Evolutionary conservation across 345 rosid species (phyloP).

Genomic region (Murraya paniculata): DNA sequence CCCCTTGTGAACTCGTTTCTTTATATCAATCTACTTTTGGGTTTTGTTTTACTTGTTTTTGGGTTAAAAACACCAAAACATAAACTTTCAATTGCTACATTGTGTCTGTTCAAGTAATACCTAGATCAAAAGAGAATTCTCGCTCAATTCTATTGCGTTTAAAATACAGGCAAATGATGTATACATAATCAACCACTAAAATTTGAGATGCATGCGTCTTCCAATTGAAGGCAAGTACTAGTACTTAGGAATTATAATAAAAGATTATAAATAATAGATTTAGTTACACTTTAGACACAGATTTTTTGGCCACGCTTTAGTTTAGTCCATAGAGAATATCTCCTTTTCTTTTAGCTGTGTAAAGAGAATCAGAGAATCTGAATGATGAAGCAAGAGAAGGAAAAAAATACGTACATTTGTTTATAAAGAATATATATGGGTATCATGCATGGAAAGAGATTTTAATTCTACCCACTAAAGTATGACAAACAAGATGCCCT

Average conservation of each 20-base stretch:
- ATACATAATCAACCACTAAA: background rate
- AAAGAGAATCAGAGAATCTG: background rate
- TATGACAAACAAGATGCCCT: background rate
- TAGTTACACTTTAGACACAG: background rate
- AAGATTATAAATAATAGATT: background rate
- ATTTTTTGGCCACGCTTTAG: too few species aligned
- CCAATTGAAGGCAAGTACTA: background rate
- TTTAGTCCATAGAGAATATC: background rate
- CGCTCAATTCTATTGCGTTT: too few species aligned
- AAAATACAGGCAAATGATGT: background rate
- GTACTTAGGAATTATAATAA: background rate
- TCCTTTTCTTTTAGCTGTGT: background rate
- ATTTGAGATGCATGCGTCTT: background rate
- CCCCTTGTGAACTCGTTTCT: too few species aligned
- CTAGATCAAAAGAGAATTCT: too few species aligned
- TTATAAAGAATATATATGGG: background rate
- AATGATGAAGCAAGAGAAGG: background rate
- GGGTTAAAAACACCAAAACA: too few species aligned
- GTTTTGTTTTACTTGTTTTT: too few species aligned
- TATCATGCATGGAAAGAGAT: background rate
- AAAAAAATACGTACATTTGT: background rate
- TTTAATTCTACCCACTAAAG: background rate
- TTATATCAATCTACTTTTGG: too few species aligned
- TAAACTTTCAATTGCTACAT: too few species aligned
- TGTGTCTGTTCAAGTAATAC: too few species aligned